phyloP scores from a whole-genome alignment of 371 early-diverging fungal genomes.

The Apophysomyces sp. region DNA sequence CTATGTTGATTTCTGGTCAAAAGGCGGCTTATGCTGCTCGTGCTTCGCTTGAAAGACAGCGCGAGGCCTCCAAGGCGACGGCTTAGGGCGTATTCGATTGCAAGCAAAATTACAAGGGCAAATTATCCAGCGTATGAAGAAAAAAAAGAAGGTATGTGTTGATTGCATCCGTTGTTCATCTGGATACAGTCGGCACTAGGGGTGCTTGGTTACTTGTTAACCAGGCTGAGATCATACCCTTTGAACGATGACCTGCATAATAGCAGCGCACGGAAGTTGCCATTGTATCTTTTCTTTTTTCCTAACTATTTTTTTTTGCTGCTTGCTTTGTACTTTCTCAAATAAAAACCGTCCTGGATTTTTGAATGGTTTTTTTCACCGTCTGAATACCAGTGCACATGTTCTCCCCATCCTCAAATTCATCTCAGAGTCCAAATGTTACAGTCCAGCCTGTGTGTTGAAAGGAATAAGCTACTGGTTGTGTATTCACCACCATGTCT shows the following conservation, averaged over 20 bases:
- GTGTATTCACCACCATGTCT: no score
- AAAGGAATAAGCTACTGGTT: no score
- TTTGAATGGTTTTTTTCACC: background rate
- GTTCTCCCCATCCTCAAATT: no score
- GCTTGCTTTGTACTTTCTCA: background rate
- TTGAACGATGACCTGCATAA: constrained; percentile 47
- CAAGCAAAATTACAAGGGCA: constrained; percentile 7
- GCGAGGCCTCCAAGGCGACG: constrained; percentile 20
- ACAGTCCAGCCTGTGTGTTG: no score
- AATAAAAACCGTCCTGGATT: background rate
- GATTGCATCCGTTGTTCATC: constrained; percentile 14
- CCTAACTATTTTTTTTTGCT: constrained; percentile 11
- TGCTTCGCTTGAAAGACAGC: constrained; percentile 38
- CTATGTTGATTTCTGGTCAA: constrained; percentile 73
- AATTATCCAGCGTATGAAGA: background rate
- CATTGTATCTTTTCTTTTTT: constrained; percentile 15
- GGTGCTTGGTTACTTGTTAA: constrained; percentile 34
- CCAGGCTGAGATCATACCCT: constrained; percentile 48
- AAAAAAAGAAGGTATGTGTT: constrained; percentile 15
- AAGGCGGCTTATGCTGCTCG: constrained; percentile 67
- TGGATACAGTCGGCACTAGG: constrained; percentile 36
- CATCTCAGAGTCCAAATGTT: no score
- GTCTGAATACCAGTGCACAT: no score
- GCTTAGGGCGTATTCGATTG: constrained; percentile 3
- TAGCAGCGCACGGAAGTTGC: constrained; percentile 45